A percentile compares a stretch with the other conserved stretches of the same genome.
Conservation (phyloP, 2,329 filamentous ascomycete species). For the Trichoderma lentiforme region DNA sequence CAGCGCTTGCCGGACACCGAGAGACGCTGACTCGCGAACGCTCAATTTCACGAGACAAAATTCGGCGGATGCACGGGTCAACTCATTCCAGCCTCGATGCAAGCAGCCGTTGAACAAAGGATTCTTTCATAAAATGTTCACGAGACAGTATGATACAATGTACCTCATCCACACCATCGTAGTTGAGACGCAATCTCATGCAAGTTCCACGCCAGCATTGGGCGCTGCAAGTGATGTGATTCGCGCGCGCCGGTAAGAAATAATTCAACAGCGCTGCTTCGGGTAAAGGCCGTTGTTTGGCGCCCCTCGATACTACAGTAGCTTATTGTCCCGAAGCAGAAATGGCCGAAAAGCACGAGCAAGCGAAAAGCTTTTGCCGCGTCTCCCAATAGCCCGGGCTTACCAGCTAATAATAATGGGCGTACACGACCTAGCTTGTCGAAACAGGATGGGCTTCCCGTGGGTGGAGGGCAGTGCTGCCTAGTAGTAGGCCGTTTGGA, state of each 20-base stretch:
- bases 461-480: constrained; percentile 15
- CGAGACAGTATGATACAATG: not conserved
- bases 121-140: not conserved
- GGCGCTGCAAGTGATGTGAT: not conserved
- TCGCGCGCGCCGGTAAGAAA: not conserved
- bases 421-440: not conserved
- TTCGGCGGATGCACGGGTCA: not conserved
- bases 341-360: constrained; percentile 9
- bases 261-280: not conserved
- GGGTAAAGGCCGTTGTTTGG: constrained; percentile 1
- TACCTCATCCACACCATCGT: not conserved
- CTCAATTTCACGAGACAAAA: not conserved
- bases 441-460: not conserved
- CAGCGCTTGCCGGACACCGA: not conserved
- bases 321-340: constrained; percentile 6
- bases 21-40: not conserved
- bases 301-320: not conserved
- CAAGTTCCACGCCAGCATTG: not conserved
- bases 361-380: not conserved
- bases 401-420: not conserved
- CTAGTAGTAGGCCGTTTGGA: constrained; percentile 1
- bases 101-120: not conserved
- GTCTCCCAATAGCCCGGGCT: not conserved
- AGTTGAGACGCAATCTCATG: not conserved
- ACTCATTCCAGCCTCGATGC: not conserved